phyloP scores from a whole-genome alignment of 441 rosid genomes.

The Melastoma candidum region DNA sequence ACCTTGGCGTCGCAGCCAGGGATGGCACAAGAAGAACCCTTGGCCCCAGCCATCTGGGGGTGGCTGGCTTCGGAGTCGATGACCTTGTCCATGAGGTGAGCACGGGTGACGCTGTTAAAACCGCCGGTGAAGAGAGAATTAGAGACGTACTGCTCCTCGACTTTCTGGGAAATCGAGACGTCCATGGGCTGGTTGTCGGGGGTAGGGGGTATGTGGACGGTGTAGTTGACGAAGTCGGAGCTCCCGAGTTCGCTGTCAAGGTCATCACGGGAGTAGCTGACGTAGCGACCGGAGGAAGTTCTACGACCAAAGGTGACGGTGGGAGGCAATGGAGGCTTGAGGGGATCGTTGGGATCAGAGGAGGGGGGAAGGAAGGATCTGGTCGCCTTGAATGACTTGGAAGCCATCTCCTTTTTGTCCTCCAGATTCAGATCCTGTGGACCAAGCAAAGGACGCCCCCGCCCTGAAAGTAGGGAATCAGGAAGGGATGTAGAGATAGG shows the following conservation, averaged over 20 bases:
- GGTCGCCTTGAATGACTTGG: conserved; percentile 43
- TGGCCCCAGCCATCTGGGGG: conserved; percentile 95
- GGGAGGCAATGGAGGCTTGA: conserved; percentile 50
- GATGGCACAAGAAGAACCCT: conserved; percentile 78
- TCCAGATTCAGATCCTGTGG: no score
- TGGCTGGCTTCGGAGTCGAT: conserved; percentile 72
- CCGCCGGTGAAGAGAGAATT: conserved; percentile 88
- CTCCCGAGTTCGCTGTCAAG: conserved; percentile 78
- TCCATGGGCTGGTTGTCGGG: conserved; percentile 92
- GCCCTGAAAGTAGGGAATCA: no score
- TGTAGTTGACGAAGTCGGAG: conserved; percentile 55
- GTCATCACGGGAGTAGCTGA: conserved; percentile 82
- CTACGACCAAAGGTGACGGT: conserved; percentile 59
- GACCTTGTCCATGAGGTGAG: conserved; percentile 90
- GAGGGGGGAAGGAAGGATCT: conserved; percentile 46
- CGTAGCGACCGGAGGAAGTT: conserved; percentile 77
- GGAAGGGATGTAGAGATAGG: no score
- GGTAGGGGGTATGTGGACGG: conserved; percentile 82
- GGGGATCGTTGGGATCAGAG: conserved; percentile 48
- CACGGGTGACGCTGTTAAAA: conserved; percentile 61
- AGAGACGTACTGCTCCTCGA: conserved; percentile 83
- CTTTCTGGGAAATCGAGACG: conserved; percentile 69
- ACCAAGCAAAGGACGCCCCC: no score
- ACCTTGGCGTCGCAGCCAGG: conserved; percentile 85
- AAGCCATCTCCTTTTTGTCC: conserved; percentile 33